Evolutionary conservation across 306 rosid species (phyloP).

Genomic region (Cicer yamashitae): DNA sequence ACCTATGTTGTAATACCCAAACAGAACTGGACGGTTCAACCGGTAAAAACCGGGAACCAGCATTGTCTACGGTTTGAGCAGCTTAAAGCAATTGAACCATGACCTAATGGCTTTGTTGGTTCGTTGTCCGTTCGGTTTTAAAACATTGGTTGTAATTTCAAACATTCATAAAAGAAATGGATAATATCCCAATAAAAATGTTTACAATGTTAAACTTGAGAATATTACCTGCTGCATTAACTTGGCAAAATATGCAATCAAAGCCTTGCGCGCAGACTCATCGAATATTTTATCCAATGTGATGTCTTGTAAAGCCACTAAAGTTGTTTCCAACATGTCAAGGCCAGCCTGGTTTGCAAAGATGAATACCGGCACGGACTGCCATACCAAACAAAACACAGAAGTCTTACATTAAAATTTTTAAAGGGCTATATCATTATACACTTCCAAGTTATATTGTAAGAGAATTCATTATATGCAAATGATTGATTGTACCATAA

Average conservation of each 20-base stretch:
- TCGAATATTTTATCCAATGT: conserved; percentile 90
- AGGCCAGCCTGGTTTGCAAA: conserved; percentile 98
- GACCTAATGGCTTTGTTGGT: no score
- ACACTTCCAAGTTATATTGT: neutral
- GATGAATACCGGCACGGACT: conserved; percentile 82
- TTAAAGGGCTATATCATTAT: neutral
- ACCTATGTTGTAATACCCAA: neutral
- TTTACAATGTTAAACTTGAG: neutral
- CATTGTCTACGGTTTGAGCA: no score
- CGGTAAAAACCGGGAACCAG: no score
- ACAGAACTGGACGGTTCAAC: no score
- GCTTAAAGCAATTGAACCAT: no score
- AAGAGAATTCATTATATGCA: neutral
- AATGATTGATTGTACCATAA: neutral
- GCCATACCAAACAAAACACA: conserved; percentile 36
- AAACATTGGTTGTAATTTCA: no score
- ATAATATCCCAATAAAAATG: neutral
- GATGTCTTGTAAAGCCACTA: conserved; percentile 93
- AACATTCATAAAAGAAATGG: no score
- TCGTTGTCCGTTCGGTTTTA: no score
- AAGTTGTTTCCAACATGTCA: conserved; percentile 95
- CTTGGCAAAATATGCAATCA: conserved; percentile 79
- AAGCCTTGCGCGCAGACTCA: conserved; percentile 79
- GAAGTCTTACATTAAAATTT: neutral
- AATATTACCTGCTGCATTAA: conserved; percentile 85